Evolutionary conservation across 2,329 filamentous ascomycete genomes (phyloP).

Genomic region (Colletotrichum sp.): DNA sequence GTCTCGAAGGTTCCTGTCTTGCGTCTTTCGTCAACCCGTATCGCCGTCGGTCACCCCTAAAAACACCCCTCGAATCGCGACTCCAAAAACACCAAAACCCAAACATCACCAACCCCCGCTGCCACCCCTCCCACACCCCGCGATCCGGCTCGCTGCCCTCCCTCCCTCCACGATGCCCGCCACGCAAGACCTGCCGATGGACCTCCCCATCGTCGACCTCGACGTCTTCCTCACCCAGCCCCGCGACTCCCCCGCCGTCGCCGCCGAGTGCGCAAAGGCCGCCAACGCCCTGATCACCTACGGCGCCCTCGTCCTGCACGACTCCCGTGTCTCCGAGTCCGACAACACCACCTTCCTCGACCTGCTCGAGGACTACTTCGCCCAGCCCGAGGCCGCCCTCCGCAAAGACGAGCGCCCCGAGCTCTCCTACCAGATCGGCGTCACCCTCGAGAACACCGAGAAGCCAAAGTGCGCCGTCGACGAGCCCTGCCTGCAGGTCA

Average conservation of each 20-base stretch:
- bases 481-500: slow-evolving; percentile 63
- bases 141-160: neutral
- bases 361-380: slow-evolving; percentile 69
- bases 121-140: neutral
- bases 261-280: slow-evolving; percentile 57
- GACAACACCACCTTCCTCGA: slow-evolving; percentile 65
- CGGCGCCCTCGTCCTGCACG: slow-evolving; percentile 64
- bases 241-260: slow-evolving; percentile 45
- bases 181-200: slow-evolving; percentile 47
- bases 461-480: slow-evolving; percentile 68
- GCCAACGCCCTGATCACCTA: slow-evolving; percentile 63
- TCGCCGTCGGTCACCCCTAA: neutral
- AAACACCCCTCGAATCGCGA: neutral
- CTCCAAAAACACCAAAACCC: neutral
- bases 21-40: neutral
- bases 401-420: slow-evolving; percentile 59
- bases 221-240: slow-evolving; percentile 57
- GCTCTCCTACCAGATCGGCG: slow-evolving; percentile 65
- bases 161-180: slow-evolving; percentile 23
- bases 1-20: neutral
- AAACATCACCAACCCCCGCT: neutral
- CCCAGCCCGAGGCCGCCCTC: slow-evolving; percentile 54
- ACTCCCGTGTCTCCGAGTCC: slow-evolving; percentile 59
- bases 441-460: slow-evolving; percentile 68
- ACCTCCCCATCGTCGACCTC: slow-evolving; percentile 64